These are phyloP conservation scores for Cucumis sativus DNA, from an alignment of 306 rosid genomes.

Conservation along the genomic window DNA sequence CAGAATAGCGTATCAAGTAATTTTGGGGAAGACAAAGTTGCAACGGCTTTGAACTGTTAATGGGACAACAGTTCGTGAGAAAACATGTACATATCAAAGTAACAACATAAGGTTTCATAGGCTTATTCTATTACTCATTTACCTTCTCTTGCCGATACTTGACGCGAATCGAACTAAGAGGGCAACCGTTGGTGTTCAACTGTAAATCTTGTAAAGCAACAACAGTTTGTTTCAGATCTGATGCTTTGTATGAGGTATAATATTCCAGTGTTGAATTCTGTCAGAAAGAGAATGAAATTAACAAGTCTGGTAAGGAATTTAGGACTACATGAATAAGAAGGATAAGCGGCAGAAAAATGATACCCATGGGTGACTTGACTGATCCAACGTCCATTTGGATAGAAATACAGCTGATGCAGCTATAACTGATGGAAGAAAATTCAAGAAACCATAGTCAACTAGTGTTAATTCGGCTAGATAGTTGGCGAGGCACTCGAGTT, in stretches of 20 bases:
- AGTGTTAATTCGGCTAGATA: slow-evolving; percentile 72
- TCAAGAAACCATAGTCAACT: slow-evolving; percentile 60
- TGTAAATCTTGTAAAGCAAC: slow-evolving; percentile 72
- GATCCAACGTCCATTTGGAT: slow-evolving; percentile 82
- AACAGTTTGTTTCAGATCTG: slow-evolving; percentile 57
- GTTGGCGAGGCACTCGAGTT: slow-evolving; percentile 79
- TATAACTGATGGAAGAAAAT: slow-evolving; percentile 57
- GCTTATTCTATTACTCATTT: neutral
- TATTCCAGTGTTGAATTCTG: slow-evolving; percentile 84
- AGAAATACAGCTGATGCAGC: slow-evolving; percentile 96
- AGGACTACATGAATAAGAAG: slow-evolving; percentile 3
- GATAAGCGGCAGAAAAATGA: slow-evolving; percentile 2
- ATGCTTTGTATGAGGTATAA: slow-evolving; percentile 53
- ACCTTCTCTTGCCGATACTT: slow-evolving; percentile 82
- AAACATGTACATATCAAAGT: neutral
- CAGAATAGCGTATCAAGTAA: slow-evolving; percentile 53
- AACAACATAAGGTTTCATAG: neutral
- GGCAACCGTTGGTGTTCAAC: slow-evolving; percentile 49
- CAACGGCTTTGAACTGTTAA: slow-evolving; percentile 61
- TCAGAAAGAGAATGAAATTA: neutral
- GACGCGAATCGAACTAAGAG: slow-evolving; percentile 42
- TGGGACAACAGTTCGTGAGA: slow-evolving; percentile 9
- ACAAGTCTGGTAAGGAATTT: slow-evolving; percentile 9
- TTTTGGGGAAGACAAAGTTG: slow-evolving; percentile 51
- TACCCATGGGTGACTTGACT: slow-evolving; percentile 87